Percentiles rank a stretch among this genome's conserved stretches.
phyloP scores from a whole-genome alignment of 139 green algal species.

The Prasinococcaceae sp. region DNA sequence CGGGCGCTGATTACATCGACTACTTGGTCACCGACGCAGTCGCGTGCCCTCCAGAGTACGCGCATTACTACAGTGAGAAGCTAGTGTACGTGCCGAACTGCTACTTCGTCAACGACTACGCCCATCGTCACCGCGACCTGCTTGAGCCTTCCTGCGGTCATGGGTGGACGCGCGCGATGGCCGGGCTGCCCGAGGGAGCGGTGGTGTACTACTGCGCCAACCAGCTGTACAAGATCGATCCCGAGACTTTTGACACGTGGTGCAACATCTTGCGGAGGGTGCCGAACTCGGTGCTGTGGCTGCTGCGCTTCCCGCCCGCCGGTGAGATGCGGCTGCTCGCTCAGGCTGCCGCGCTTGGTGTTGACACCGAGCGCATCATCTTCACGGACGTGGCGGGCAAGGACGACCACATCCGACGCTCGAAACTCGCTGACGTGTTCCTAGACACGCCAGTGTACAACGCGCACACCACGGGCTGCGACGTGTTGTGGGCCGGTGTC shows the following conservation, averaged over 20 bases:
- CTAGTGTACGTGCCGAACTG: conserved; percentile 72
- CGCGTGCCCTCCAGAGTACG: conserved; percentile 31
- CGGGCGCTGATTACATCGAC: conserved; percentile 56
- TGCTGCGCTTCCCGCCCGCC: conserved; percentile 72
- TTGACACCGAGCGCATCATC: conserved; percentile 55
- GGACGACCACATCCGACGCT: conserved; percentile 60
- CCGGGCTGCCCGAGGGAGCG: conserved; percentile 57
- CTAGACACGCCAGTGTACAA: conserved; percentile 83
- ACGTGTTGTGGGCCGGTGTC: conserved; percentile 76
- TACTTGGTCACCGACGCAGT: conserved; percentile 72
- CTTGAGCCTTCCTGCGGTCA: conserved; percentile 34
- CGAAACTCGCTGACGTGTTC: conserved; percentile 72
- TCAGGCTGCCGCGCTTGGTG: conserved; percentile 31
- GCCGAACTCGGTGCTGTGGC: conserved; percentile 60
- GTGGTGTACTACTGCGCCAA: conserved; percentile 73
- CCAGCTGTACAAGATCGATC: conserved; percentile 85
- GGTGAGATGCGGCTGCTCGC: conserved; percentile 47
- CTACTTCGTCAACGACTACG: conserved; percentile 93
- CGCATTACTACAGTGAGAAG: conserved; percentile 62
- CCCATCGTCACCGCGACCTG: conserved; percentile 38
- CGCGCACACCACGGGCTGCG: conserved; percentile 81
- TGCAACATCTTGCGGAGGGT: conserved; percentile 48
- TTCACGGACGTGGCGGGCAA: conserved; percentile 84
- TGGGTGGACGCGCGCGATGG: conserved; percentile 20
- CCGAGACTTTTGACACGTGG: conserved; percentile 68